Evolutionary conservation across 1,284 basidiomycete genomes (phyloP).

Genomic region (Ganoderma multipileum): DNA sequence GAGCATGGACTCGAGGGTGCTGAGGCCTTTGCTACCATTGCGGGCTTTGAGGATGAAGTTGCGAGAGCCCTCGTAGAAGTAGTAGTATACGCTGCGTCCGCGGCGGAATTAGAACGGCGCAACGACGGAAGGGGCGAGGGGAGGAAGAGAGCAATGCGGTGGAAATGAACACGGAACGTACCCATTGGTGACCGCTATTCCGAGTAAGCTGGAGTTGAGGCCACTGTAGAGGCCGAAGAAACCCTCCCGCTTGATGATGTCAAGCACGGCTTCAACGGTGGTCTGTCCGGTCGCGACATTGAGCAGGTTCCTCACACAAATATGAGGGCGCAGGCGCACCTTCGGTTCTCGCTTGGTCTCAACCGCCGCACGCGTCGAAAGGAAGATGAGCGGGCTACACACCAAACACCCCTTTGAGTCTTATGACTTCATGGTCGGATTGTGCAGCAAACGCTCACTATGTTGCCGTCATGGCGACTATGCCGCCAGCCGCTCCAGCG

Average conservation of each 20-base stretch:
- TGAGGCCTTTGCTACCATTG: constrained; percentile 70
- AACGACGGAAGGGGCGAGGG: not conserved
- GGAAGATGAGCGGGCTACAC: constrained; percentile 85
- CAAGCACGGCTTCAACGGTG: constrained; percentile 67
- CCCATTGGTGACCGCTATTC: constrained; percentile 95
- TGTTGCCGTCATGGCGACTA: constrained; percentile 86
- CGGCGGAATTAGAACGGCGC: not conserved
- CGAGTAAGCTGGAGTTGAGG: constrained; percentile 85
- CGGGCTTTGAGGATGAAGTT: constrained; percentile 64
- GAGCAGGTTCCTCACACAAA: not conserved
- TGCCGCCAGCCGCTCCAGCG: constrained; percentile 91
- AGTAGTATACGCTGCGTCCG: constrained; percentile 77
- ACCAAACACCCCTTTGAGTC: constrained; percentile 17
- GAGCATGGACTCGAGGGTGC: constrained; percentile 88
- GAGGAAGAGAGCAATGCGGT: not conserved
- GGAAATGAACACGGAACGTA: constrained; percentile 39
- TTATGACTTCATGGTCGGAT: not conserved
- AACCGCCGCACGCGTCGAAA: constrained; percentile 94
- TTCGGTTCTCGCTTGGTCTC: constrained; percentile 83
- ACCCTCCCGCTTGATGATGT: constrained; percentile 89
- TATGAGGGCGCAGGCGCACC: constrained; percentile 43
- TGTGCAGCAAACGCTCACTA: constrained; percentile 62
- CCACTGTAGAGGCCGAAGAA: constrained; percentile 89
- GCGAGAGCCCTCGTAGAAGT: constrained; percentile 80
- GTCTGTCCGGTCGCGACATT: constrained; percentile 42